Evolutionary conservation across 192 early-diverging fungal genomes (phyloP).

Genomic region (Backusella westeae): DNA sequence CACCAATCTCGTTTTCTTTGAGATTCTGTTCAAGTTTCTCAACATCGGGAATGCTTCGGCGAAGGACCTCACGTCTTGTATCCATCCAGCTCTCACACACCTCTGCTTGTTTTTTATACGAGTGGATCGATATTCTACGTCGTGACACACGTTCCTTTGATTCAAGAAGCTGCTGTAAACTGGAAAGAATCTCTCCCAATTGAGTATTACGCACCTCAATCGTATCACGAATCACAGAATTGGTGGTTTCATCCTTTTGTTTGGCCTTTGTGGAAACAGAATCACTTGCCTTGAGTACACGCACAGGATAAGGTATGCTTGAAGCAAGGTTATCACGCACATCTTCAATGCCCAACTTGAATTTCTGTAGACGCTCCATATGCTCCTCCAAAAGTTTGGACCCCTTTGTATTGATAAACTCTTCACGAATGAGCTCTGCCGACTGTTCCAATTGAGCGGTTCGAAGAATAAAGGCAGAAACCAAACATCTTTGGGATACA

Average conservation of each 20-base stretch:
- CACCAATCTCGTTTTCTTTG: background rate
- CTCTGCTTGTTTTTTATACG: conserved; percentile 23
- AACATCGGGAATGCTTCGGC: background rate
- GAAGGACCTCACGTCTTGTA: conserved; percentile 3
- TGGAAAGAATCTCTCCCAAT: conserved; percentile 17
- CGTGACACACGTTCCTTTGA: conserved; percentile 31
- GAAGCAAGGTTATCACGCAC: background rate
- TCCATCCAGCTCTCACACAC: conserved; percentile 21
- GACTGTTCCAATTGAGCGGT: conserved; percentile 25
- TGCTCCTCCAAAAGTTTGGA: conserved; percentile 5
- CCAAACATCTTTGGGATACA: conserved; percentile 17
- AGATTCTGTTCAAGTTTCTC: background rate
- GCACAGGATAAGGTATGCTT: conserved; percentile 20
- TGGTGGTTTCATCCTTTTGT: conserved; percentile 24
- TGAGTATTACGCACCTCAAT: conserved; percentile 15
- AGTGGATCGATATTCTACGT: conserved; percentile 23
- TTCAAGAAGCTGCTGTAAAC: conserved; percentile 20
- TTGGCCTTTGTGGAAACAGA: conserved; percentile 2
- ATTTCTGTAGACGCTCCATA: conserved; percentile 15
- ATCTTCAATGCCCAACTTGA: conserved; percentile 20
- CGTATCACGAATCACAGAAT: conserved; percentile 27
- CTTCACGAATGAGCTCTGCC: conserved; percentile 24
- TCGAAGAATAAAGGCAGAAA: conserved; percentile 18
- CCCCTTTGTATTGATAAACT: conserved; percentile 21
- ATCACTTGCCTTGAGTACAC: background rate